Conservation (phyloP, 2,329 filamentous ascomycete species). For the Grosmannia serpens region DNA sequence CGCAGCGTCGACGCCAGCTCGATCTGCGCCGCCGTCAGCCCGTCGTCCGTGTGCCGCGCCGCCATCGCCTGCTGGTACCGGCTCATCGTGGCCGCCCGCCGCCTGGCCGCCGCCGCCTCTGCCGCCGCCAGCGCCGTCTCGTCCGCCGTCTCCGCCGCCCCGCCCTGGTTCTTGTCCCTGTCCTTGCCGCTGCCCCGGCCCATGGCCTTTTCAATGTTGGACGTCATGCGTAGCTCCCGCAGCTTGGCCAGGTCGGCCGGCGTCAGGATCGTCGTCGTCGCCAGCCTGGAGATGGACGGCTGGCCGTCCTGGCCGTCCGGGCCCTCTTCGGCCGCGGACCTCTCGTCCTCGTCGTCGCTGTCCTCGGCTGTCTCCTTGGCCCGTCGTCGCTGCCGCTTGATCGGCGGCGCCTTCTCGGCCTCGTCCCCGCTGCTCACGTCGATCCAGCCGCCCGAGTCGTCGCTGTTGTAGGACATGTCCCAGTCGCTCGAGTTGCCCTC, state of each 20-base stretch:
- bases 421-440: conserved; percentile 77
- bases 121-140: neutral
- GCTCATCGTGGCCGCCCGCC: conserved; percentile 21
- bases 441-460: conserved; percentile 83
- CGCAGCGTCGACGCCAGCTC: conserved; percentile 72
- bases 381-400: conserved; percentile 48
- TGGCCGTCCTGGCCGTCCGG: conserved; percentile 31
- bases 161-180: too few relatives aligned
- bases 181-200: conserved; percentile 17
- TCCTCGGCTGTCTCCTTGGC: conserved; percentile 15
- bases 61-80: conserved; percentile 34
- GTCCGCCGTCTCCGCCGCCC: too few relatives aligned
- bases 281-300: conserved; percentile 55
- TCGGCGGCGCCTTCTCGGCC: conserved; percentile 59
- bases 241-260: conserved; percentile 94
- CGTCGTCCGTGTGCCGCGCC: conserved; percentile 68
- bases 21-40: conserved; percentile 82
- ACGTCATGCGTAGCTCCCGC: conserved; percentile 68
- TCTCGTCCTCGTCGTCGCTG: conserved; percentile 22
- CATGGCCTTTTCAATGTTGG: conserved; percentile 56
- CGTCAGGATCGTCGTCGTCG: conserved; percentile 88
- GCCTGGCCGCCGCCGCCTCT: neutral
- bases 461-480: conserved; percentile 51
- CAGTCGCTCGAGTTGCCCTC: conserved; percentile 44
- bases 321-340: conserved; percentile 38